Evolutionary conservation across 768 basidiomycete genomes (phyloP).

Genomic region (Macrocybe gigantea): DNA sequence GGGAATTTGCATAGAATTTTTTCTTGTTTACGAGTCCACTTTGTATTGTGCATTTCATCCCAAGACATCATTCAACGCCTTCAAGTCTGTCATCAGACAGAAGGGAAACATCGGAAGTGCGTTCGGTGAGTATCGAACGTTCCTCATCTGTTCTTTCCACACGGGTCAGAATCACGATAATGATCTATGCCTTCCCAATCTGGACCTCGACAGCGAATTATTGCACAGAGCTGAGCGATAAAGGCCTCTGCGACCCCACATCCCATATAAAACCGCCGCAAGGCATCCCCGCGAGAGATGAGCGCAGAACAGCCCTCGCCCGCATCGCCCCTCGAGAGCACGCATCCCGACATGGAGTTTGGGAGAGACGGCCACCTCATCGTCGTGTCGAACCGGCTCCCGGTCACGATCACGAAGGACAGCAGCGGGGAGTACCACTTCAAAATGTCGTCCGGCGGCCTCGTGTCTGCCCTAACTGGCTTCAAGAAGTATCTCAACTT

Average conservation of each 20-base stretch:
- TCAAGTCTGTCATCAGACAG: no score
- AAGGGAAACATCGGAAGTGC: background rate
- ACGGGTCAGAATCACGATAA: slow-evolving; percentile 14
- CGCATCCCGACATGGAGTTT: slow-evolving; percentile 35
- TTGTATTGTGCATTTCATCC: no score
- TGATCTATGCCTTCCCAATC: slow-evolving; percentile 22
- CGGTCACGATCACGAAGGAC: slow-evolving; percentile 95
- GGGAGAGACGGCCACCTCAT: slow-evolving; percentile 69
- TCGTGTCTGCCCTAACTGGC: slow-evolving; percentile 94
- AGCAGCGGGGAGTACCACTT: slow-evolving; percentile 91
- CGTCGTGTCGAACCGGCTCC: slow-evolving; percentile 93
- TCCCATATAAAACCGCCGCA: no score
- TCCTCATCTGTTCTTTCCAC: slow-evolving; percentile 19
- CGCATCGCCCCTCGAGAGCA: background rate
- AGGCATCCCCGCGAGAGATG: no score
- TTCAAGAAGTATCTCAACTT: slow-evolving; percentile 98
- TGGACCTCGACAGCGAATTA: slow-evolving; percentile 9
- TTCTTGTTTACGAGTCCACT: no score
- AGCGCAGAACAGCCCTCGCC: no score
- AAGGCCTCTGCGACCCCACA: no score
- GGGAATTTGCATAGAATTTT: no score
- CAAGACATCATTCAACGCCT: no score
- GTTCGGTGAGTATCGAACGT: slow-evolving; percentile 18
- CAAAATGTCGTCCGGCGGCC: slow-evolving; percentile 98
- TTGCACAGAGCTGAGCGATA: no score